phyloP scores from a whole-genome alignment of 371 early-diverging fungal species.

The Lichtheimia corymbifera region DNA sequence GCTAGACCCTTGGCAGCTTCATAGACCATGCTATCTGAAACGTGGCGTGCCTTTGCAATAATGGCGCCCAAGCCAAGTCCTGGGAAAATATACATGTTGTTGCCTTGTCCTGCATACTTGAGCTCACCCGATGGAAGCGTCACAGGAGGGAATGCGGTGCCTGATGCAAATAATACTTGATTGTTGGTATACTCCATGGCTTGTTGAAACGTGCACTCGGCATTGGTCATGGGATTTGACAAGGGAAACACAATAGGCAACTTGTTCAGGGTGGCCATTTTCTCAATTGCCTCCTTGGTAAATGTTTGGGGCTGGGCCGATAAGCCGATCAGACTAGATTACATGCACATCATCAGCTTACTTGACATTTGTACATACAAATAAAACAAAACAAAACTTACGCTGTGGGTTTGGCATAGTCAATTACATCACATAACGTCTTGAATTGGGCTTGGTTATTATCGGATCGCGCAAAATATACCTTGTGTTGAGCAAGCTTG shows the following conservation, averaged over 20 bases:
- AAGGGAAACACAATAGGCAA: conserved; percentile 92
- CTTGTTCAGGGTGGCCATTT: conserved; percentile 75
- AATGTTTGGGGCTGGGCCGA: conserved; percentile 78
- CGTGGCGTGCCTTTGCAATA: conserved; percentile 63
- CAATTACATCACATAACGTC: conserved; percentile 68
- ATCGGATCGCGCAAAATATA: conserved; percentile 78
- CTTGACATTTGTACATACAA: too few species aligned
- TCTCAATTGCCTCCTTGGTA: conserved; percentile 57
- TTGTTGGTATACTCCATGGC: conserved; percentile 83
- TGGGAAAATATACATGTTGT: conserved; percentile 64
- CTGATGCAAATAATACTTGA: conserved; percentile 88
- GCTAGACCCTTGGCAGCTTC: conserved; percentile 82
- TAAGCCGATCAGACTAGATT: conserved; percentile 72
- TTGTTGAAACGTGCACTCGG: conserved; percentile 90
- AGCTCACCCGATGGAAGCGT: conserved; percentile 46
- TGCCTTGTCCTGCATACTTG: conserved; percentile 19
- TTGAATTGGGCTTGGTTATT: conserved; percentile 73
- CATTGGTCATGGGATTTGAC: conserved; percentile 85
- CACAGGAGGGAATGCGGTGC: conserved; percentile 88
- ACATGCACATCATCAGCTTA: not conserved
- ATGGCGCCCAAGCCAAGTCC: conserved; percentile 87
- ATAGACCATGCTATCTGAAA: conserved; percentile 84
- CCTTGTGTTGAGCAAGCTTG: conserved; percentile 79
- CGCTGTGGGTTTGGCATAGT: conserved; percentile 76
- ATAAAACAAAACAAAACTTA: conserved; percentile 4